phyloP scores from a whole-genome alignment of 179 eudicot species.

The Spergularia azorica region DNA sequence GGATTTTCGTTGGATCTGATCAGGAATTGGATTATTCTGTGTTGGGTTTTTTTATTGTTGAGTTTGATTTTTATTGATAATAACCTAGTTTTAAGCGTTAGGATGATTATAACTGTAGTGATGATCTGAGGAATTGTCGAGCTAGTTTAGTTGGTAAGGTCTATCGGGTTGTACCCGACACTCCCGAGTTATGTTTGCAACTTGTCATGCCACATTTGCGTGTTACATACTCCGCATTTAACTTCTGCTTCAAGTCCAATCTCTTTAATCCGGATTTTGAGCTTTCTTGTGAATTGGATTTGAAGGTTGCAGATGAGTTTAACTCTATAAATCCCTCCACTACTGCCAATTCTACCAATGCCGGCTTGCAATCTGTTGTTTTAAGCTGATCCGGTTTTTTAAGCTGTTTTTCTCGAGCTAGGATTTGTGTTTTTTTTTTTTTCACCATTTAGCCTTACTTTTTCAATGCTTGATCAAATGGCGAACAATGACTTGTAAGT shows the following conservation, averaged over 20 bases:
- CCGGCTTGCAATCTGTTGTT: no score
- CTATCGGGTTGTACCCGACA: background rate
- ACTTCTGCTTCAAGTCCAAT: no score
- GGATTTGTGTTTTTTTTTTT: conserved; percentile 1
- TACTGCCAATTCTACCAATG: no score
- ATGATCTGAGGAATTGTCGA: background rate
- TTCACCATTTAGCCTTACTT: background rate
- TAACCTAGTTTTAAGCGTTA: background rate
- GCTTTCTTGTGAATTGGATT: no score
- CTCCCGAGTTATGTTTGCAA: background rate
- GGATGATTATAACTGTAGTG: background rate
- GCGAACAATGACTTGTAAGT: background rate
- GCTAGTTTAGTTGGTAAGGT: conserved; percentile 6
- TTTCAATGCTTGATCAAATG: background rate
- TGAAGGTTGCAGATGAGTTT: no score
- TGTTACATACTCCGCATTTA: no score
- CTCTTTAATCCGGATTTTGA: no score
- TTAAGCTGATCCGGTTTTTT: background rate
- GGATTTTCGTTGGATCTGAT: conserved; percentile 1
- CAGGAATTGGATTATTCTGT: background rate
- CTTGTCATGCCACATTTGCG: background rate
- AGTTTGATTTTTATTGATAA: background rate
- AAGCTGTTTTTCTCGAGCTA: background rate
- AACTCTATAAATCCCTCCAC: no score
- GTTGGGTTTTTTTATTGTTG: conserved; percentile 15